These are phyloP conservation scores for Lagerstroemia fauriei DNA, from an alignment of 441 rosid genomes.

Conservation along the genomic window DNA sequence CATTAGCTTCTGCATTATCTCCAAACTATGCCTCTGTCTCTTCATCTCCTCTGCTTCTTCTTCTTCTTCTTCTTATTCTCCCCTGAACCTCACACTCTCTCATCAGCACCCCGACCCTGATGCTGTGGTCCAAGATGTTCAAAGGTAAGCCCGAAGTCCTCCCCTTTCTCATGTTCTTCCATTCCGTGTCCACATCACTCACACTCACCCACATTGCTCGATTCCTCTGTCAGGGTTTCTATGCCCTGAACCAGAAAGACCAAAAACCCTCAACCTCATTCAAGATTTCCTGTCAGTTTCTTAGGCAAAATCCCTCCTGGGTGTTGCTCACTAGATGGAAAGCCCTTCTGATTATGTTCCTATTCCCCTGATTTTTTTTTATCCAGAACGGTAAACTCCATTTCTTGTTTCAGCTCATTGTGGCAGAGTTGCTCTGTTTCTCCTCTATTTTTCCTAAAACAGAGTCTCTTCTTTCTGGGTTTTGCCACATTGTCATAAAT, in stretches of 20 bases:
- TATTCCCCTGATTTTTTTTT: background rate
- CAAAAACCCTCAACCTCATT: background rate
- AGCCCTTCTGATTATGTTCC: background rate
- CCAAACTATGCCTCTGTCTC: conserved; percentile 36
- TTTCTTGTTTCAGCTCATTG: background rate
- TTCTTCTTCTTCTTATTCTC: conserved; percentile 17
- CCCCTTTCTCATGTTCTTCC: background rate
- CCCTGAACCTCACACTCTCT: conserved; percentile 65
- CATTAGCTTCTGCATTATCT: conserved; percentile 8
- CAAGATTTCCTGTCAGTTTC: background rate
- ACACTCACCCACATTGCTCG: background rate
- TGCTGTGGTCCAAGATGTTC: conserved; percentile 63
- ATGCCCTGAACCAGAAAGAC: background rate
- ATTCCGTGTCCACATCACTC: background rate
- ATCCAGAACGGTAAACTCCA: background rate
- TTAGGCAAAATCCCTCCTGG: conserved; percentile 5
- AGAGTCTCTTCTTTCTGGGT: background rate
- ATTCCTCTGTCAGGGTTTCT: background rate
- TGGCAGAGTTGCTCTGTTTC: background rate
- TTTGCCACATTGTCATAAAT: background rate
- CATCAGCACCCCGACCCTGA: conserved; percentile 90
- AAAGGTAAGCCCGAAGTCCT: conserved; percentile 45
- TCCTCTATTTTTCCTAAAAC: too few relatives aligned
- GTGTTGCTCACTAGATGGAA: conserved; percentile 1
- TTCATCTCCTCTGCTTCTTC: conserved; percentile 10